Evolutionary conservation across 257 asterid genomes (phyloP), one percentile per base, ranked within the genome.

Genomic region (Penstemon barbatus): DNA sequence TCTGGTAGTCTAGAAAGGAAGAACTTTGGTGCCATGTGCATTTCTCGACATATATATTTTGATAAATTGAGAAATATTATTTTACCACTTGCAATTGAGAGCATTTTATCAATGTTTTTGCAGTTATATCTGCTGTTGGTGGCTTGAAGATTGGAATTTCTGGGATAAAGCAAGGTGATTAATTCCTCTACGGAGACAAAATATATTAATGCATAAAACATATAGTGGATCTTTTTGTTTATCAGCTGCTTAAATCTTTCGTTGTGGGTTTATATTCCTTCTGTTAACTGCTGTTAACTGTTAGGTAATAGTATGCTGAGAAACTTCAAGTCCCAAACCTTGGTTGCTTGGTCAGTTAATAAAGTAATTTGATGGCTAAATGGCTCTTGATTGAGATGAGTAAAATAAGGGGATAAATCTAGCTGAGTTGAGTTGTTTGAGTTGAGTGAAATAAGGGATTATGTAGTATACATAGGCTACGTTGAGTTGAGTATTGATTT

Each of bases 61-160:
- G 33, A 25, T 25, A 25, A 25, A 25, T 25, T 25, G 33, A 50
- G 60, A 63, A 57, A 45, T 49, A 41, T 59, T 63, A 25, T 45
- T 65, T 72, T 40, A 41, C 69, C 76, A 3, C 49, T 72, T 69
- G 72, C 66, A 69, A 70, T 65, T 71, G 66, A 15, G 72, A 50
- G 62, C 65, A 25, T 63, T 1, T 25, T 25, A 25, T 44, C 69
- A 51, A 70, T 71, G 75, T 71, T 75, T 71, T 42, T 82, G 82
- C 97, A 94, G 99, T 94, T 77, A 82, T 81, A 79, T 91, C 99
- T 66, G 99, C 99, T 73, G 97, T 94, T 71, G 95, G 85, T 76
- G 99, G 99, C 77, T 82, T 94, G 74, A 91, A 86, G 73, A 75
- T 94, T 77, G 99, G 99, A 73, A 83, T 89, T 77, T 70, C 99